Conservation (phyloP, 495 filamentous ascomycete genomes). For the Hyaloscypha variabilis region DNA sequence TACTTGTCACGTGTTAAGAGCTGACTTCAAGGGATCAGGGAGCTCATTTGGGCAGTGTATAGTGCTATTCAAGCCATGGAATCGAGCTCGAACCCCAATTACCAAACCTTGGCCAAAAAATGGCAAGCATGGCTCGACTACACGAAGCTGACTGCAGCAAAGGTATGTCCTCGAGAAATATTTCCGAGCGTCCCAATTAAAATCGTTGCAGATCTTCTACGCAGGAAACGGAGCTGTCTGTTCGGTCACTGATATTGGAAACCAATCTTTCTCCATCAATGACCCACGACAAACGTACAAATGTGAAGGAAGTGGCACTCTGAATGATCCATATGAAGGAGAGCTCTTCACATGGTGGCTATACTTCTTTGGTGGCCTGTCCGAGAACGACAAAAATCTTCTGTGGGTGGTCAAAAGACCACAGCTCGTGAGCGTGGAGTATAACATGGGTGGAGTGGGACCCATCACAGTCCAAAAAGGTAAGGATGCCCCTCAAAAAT, state of each 20-base stretch:
- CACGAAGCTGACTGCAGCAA: conserved; percentile 35
- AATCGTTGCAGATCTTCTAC: conserved; percentile 34
- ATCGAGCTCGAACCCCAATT: conserved; percentile 27
- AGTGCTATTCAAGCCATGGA: conserved; percentile 35
- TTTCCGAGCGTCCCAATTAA: not conserved
- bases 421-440: conserved; percentile 37
- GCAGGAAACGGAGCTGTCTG: conserved; percentile 35
- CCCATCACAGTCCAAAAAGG: conserved; percentile 43
- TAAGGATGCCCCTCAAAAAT: not conserved
- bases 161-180: conserved; percentile 13
- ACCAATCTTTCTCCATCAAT: conserved; percentile 33
- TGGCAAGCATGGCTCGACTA: conserved; percentile 43
- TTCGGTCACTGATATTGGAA: conserved; percentile 33
- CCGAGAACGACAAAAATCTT: conserved; percentile 31
- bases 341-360: conserved; percentile 43
- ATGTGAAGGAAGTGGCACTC: conserved; percentile 33
- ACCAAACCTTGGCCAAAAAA: conserved; percentile 31
- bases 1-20: not conserved
- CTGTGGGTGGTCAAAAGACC: conserved; percentile 38
- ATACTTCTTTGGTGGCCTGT: conserved; percentile 37
- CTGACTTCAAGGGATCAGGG: conserved; percentile 20
- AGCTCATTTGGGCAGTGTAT: conserved; percentile 42
- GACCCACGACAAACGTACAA: conserved; percentile 33
- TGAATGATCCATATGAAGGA: conserved; percentile 41
- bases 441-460: conserved; percentile 35